phyloP scores from a whole-genome alignment of 192 early-diverging fungal species.

The Chytriomyces sp. region DNA sequence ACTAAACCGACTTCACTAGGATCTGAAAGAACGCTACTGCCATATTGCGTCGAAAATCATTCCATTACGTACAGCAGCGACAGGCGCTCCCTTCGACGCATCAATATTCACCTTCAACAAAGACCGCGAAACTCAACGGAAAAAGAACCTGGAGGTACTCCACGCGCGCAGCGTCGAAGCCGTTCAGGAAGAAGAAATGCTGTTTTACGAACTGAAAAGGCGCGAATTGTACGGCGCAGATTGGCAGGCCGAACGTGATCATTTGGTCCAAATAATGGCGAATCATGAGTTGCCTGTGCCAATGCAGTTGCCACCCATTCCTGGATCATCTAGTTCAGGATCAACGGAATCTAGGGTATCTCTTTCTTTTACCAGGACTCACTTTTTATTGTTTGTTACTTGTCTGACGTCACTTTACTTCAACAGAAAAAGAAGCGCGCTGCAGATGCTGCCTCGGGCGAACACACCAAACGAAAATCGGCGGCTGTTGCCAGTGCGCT shows the following conservation, averaged over 20 bases:
- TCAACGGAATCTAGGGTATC: conserved; percentile 10
- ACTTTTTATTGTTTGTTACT: neutral
- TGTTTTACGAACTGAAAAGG: conserved; percentile 78
- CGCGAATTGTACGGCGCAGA: conserved; percentile 82
- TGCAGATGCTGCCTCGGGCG: neutral
- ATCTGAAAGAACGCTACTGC: conserved; percentile 89
- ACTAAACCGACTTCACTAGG: conserved; percentile 58
- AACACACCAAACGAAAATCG: conserved; percentile 21
- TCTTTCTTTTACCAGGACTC: neutral
- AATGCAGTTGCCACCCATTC: conserved; percentile 22
- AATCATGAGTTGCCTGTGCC: conserved; percentile 41
- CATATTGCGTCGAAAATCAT: conserved; percentile 68
- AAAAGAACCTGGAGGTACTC: conserved; percentile 75
- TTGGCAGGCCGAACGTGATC: conserved; percentile 79
- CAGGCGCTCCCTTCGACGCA: conserved; percentile 37
- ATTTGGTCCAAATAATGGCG: conserved; percentile 66
- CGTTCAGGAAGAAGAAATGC: conserved; percentile 75
- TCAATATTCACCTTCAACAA: conserved; percentile 58
- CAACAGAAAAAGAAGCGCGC: conserved; percentile 15
- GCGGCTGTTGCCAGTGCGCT: neutral
- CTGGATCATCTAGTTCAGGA: conserved; percentile 2
- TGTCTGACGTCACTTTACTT: neutral
- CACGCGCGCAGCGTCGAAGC: conserved; percentile 77
- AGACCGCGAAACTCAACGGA: conserved; percentile 78
- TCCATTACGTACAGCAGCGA: conserved; percentile 50